Base-by-base conservation (phyloP, 768 basidiomycete species). In the Tylopilus plumbeoviolaceoides region DNA sequence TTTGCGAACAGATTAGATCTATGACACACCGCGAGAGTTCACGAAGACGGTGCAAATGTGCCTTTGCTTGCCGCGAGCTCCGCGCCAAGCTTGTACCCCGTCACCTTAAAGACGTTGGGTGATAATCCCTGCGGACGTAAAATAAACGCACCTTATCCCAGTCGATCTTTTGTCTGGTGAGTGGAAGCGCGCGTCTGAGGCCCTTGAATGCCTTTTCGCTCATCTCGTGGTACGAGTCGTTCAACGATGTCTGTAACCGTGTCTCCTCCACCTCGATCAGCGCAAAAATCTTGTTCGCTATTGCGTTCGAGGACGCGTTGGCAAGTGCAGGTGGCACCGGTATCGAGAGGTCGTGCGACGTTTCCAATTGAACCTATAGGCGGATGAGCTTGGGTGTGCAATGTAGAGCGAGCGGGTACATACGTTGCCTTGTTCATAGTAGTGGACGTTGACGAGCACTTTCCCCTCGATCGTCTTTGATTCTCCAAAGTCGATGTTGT, bases 371-470 rank as follows among this genome's bases (percentile, higher is more conserved):
- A 30, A 98, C 95, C 91, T 98, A 59, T 15, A 43, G 17, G 18
- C 11, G 35, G 2, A 51, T 51, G 0, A 45, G 48, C 36, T 23
- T 9, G 48, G 15, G 30, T 27, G 30, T 27, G 8, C 0, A 15
- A 27, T 38, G n/a, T 23, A 5, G 33, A 5, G 9, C 43, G 23
- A 47, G 31, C 3, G n/a, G 21, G 5, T 60, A 0, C 84, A 47
- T 50, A 95, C 92, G 66, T 95, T 95, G 59, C 95, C 95, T 66
- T 97, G 92, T 68, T 99, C 97, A 64, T 95, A 98, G 65, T 98
- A 98, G 69, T 99, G 97, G 12, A 98, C 86, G 61, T 93, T 89
- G 41, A 90, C 80, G 8, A 86, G 74, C 15, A 97, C 81, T 61
- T 75, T 81, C 0, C 93, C 94, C n/a, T 72, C 69, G 6, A 97